These are phyloP conservation scores for Talaromyces sp. DNA, from an alignment of 2,329 filamentous ascomycete species.

Conservation along the genomic window DNA sequence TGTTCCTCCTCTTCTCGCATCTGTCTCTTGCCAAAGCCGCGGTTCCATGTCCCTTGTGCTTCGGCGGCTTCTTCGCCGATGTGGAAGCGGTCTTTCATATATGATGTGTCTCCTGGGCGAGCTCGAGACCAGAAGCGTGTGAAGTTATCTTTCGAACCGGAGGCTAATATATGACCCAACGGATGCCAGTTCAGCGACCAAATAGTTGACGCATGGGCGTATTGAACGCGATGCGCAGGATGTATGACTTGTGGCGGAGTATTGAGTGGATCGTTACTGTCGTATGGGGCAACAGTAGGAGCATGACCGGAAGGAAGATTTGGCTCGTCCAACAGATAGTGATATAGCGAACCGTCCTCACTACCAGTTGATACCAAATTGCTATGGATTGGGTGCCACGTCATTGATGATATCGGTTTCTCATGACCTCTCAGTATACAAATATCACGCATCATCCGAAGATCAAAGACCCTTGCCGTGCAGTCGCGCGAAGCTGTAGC, in stretches of 20 bases:
- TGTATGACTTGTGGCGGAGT: conserved; percentile 87
- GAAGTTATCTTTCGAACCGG: conserved; percentile 93
- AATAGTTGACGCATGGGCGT: conserved; percentile 90
- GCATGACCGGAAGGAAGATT: conserved; percentile 75
- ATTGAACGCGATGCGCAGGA: conserved; percentile 81
- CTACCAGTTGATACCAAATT: conserved; percentile 88
- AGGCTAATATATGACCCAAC: conserved; percentile 89
- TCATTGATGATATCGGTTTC: conserved; percentile 88
- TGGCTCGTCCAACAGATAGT: conserved; percentile 94
- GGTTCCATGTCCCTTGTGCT: conserved; percentile 90
- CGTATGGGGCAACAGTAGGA: conserved; percentile 76
- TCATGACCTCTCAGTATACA: conserved; percentile 90
- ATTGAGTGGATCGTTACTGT: conserved; percentile 74
- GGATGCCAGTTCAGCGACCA: conserved; percentile 99
- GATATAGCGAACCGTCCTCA: conserved; percentile 82
- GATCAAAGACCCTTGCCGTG: conserved; percentile 87
- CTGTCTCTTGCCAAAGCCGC: conserved; percentile 72
- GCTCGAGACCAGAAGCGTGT: conserved; percentile 95
- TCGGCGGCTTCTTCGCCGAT: conserved; percentile 92
- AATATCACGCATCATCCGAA: conserved; percentile 98
- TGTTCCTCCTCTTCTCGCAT: conserved; percentile 90
- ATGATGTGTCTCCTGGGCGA: conserved; percentile 80
- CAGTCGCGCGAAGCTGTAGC: conserved; percentile 93
- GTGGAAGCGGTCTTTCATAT: conserved; percentile 88
- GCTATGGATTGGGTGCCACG: conserved; percentile 91